These are phyloP conservation scores for Rhodotorula taiwanensis DNA, from an alignment of 768 basidiomycete genomes.

Conservation along the genomic window DNA sequence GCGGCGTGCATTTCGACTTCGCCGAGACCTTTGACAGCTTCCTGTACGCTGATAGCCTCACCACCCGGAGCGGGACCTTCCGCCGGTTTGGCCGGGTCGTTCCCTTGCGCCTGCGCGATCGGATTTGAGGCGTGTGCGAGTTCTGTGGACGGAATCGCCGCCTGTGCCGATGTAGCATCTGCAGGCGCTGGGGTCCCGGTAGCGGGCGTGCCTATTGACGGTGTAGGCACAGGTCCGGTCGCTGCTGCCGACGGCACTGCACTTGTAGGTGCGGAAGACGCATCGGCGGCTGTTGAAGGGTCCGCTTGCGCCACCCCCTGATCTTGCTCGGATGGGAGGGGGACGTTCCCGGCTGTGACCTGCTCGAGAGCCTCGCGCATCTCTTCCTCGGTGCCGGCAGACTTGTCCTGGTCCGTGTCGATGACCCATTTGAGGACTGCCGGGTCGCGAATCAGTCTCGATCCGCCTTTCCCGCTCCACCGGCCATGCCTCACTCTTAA, in stretches of 20 bases:
- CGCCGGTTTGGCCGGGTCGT: conserved; percentile 3
- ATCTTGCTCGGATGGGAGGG: neutral
- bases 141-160: neutral
- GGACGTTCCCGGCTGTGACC: conserved; percentile 18
- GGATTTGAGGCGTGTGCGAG: neutral
- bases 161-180: neutral
- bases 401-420: conserved; percentile 21
- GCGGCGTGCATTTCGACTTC: neutral
- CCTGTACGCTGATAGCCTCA: neutral
- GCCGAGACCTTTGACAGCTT: conserved; percentile 19
- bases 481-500: conserved; percentile 8
- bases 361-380: conserved; percentile 27
- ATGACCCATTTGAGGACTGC: conserved; percentile 31
- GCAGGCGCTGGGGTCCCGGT: conserved; percentile 1
- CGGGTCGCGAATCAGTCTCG: neutral
- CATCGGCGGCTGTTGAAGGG: neutral
- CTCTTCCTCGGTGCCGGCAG: conserved; percentile 26
- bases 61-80: neutral
- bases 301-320: no score
- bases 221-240: neutral
- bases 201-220: neutral
- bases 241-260: neutral
- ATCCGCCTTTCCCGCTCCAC: neutral
- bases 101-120: neutral
- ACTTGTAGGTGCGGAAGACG: neutral